phyloP scores from a whole-genome alignment of 1,284 basidiomycete species.

The Trichosporon sp. region DNA sequence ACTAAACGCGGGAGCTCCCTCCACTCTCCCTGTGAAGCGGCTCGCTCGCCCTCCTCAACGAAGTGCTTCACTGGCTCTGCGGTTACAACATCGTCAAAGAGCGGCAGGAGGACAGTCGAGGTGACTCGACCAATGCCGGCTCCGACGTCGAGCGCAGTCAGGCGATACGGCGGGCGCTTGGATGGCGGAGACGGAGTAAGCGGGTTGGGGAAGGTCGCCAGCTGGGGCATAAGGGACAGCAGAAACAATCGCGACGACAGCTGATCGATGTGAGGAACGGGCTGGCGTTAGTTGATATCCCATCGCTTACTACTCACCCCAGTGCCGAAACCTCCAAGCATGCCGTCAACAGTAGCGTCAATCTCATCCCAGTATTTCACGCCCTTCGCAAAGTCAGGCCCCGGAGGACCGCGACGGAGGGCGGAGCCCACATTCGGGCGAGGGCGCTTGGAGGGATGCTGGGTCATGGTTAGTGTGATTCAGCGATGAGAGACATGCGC shows the following conservation, averaged over 20 bases:
- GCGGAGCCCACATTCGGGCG: conserved; percentile 33
- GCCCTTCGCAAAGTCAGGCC: conserved; percentile 48
- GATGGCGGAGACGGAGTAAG: conserved; percentile 40
- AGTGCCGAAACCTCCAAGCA: conserved; percentile 50
- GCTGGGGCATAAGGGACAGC: conserved; percentile 67
- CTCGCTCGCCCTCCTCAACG: conserved; percentile 62
- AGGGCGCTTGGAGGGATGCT: conserved; percentile 19
- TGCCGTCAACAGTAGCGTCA: conserved; percentile 49
- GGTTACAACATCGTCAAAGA: conserved; percentile 76
- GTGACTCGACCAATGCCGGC: conserved; percentile 87
- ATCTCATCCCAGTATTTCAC: conserved; percentile 50
- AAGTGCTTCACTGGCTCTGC: conserved; percentile 79
- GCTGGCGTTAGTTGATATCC: conserved; percentile 50
- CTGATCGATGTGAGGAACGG: conserved; percentile 79
- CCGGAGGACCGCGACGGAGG: conserved; percentile 24
- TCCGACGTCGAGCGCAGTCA: conserved; percentile 76
- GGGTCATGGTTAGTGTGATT: neutral
- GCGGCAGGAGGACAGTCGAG: conserved; percentile 70
- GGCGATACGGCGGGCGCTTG: conserved; percentile 47
- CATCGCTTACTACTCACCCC: conserved; percentile 32
- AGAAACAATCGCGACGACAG: conserved; percentile 81
- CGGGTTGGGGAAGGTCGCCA: conserved; percentile 68
- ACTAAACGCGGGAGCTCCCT: conserved; percentile 50
- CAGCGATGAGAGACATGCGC: neutral
- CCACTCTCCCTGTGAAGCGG: conserved; percentile 55